A percentile compares a stretch with the other conserved stretches of the same genome.
These are phyloP conservation scores for Calonectria honghensis DNA, from an alignment of 2,329 filamentous ascomycete species.

Conservation along the genomic window DNA sequence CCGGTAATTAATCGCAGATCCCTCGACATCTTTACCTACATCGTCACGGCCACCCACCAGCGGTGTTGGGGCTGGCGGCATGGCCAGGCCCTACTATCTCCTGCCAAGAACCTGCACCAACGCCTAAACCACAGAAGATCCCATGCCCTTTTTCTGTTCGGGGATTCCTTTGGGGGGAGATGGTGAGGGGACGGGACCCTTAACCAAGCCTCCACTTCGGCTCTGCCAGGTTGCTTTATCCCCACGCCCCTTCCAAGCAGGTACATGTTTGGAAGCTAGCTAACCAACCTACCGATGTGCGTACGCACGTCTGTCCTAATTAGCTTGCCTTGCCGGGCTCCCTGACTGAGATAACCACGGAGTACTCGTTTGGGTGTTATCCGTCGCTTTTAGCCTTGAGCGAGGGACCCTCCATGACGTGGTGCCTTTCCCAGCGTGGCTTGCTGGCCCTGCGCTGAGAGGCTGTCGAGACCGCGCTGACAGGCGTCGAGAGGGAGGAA, in stretches of 20 bases:
- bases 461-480: slow-evolving; percentile 15
- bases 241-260: slow-evolving; percentile 13
- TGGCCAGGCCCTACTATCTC: slow-evolving; percentile 21
- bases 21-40: slow-evolving; percentile 12
- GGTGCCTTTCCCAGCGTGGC: slow-evolving; percentile 29
- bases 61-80: slow-evolving; percentile 3
- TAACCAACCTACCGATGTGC: slow-evolving; percentile 4
- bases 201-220: slow-evolving; percentile 26
- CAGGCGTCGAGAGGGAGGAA: slow-evolving; percentile 6
- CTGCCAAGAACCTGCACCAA: slow-evolving; percentile 12
- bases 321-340: slow-evolving; percentile 21
- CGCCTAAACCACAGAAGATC: slow-evolving; percentile 26
- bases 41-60: slow-evolving; percentile 19
- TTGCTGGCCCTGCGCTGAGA: slow-evolving; percentile 28
- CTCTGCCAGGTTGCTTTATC: slow-evolving; percentile 22
- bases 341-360: slow-evolving; percentile 30
- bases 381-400: slow-evolving; percentile 9
- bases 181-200: slow-evolving; percentile 25
- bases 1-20: slow-evolving; percentile 38
- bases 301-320: slow-evolving; percentile 32
- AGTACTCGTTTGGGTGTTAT: slow-evolving; percentile 11
- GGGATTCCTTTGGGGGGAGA: slow-evolving; percentile 15
- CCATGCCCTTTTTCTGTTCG: slow-evolving; percentile 14
- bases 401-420: slow-evolving; percentile 22
- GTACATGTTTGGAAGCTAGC: slow-evolving; percentile 16